These are phyloP conservation scores for Lantana camara DNA, from an alignment of 257 asterid species.

Conservation along the genomic window DNA sequence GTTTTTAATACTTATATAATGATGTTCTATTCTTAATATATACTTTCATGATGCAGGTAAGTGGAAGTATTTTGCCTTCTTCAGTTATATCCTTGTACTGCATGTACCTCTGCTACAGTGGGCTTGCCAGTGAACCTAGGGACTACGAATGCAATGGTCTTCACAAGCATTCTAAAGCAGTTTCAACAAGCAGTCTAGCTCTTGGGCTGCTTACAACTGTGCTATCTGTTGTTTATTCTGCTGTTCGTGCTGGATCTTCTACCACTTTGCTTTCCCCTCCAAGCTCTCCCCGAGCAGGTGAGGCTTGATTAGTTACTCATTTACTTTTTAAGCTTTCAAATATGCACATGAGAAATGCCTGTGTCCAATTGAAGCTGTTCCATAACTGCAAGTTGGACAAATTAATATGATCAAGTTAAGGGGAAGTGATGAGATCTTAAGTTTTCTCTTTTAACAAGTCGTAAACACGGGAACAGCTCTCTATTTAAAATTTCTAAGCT, in stretches of 20 bases:
- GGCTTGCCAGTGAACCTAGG: constrained; percentile 90
- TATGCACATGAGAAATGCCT: too few relatives aligned
- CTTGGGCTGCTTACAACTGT: constrained; percentile 80
- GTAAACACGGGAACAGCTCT: too few relatives aligned
- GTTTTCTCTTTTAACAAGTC: too few relatives aligned
- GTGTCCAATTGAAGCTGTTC: too few relatives aligned
- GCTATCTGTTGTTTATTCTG: constrained; percentile 81
- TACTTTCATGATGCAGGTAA: constrained; percentile 46
- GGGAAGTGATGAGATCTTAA: too few relatives aligned
- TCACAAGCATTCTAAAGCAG: constrained; percentile 86
- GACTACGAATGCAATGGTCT: constrained; percentile 86
- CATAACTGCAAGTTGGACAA: too few relatives aligned
- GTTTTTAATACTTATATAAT: too few relatives aligned
- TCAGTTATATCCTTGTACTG: constrained; percentile 88
- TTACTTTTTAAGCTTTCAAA: too few relatives aligned
- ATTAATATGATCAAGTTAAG: too few relatives aligned
- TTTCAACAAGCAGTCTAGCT: constrained; percentile 71
- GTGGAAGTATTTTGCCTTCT: constrained; percentile 91
- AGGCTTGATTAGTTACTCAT: too few relatives aligned
- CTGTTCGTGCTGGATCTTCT: constrained; percentile 91
- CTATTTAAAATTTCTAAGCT: too few relatives aligned
- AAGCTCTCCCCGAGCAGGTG: constrained; percentile 75
- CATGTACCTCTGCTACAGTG: constrained; percentile 95
- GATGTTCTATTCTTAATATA: constrained; percentile 13
- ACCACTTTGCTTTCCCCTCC: constrained; percentile 88